phyloP scores from a whole-genome alignment of 441 rosid species.

The Gossypium davidsonii region DNA sequence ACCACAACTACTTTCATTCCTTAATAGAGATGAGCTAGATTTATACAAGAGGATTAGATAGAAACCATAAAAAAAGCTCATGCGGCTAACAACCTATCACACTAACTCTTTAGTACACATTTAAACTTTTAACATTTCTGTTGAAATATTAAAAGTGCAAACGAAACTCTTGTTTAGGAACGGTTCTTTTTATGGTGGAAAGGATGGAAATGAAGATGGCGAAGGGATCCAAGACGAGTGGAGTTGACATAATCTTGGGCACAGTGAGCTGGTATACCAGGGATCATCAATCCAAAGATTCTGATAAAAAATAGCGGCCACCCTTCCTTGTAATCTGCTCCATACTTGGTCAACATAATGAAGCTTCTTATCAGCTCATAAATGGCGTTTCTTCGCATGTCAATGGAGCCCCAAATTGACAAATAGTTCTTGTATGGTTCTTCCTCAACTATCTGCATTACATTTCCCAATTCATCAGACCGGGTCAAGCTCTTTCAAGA shows the following conservation, averaged over 20 bases:
- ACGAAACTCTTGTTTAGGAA: neutral
- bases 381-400: slow-evolving; percentile 27
- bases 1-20: no score
- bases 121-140: neutral
- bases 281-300: slow-evolving; percentile 29
- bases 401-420: slow-evolving; percentile 18
- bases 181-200: neutral
- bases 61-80: no score
- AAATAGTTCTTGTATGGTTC: slow-evolving; percentile 45
- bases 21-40: no score
- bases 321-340: slow-evolving; percentile 34
- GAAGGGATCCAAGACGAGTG: slow-evolving; percentile 27
- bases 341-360: slow-evolving; percentile 22
- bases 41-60: no score
- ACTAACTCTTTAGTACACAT: neutral
- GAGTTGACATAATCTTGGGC: slow-evolving; percentile 41
- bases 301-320: slow-evolving; percentile 30
- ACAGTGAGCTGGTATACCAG: slow-evolving; percentile 38
- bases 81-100: no score
- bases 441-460: slow-evolving; percentile 31
- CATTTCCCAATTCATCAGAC: no score
- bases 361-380: slow-evolving; percentile 50
- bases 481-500: no score
- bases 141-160: neutral
- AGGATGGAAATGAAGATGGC: no score